These are phyloP conservation scores for Pistacia atlantica DNA, from an alignment of 345 rosid genomes.

Conservation along the genomic window DNA sequence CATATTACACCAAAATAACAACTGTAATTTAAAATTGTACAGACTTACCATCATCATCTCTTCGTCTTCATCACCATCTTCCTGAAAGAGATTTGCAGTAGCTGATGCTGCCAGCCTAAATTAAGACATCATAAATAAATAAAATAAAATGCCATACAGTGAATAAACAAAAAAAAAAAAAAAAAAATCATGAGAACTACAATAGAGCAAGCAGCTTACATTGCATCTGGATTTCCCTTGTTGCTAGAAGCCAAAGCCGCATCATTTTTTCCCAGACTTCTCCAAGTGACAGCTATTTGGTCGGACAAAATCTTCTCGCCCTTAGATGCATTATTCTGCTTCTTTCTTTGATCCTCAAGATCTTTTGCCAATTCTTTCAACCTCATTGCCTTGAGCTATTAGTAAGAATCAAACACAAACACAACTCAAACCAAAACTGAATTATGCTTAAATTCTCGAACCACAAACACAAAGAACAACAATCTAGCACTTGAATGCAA, in stretches of 20 bases:
- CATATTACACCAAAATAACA: background rate
- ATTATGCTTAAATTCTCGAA: background rate
- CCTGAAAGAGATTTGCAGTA: constrained; percentile 42
- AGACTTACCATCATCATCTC: constrained; percentile 39
- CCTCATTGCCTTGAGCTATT: constrained; percentile 71
- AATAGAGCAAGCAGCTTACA: constrained; percentile 48
- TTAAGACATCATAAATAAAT: constrained; percentile 21
- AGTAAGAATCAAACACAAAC: constrained; percentile 18
- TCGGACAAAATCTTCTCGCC: constrained; percentile 42
- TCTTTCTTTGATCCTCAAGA: constrained; percentile 63
- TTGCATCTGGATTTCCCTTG: constrained; percentile 67
- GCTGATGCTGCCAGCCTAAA: constrained; percentile 74
- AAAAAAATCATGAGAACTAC: constrained; percentile 15
- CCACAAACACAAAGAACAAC: background rate
- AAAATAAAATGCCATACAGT: constrained; percentile 19
- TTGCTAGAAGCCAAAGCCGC: constrained; percentile 24
- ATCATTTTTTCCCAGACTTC: constrained; percentile 25
- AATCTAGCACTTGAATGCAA: background rate
- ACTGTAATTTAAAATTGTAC: background rate
- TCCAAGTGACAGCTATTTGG: constrained; percentile 16
- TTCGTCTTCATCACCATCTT: constrained; percentile 58
- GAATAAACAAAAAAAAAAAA: too few species aligned
- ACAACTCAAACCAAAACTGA: background rate
- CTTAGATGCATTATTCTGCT: constrained; percentile 42
- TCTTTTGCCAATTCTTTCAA: constrained; percentile 77